Evolutionary conservation across 2,329 filamentous ascomycete genomes (phyloP).

Genomic region (Trichoderma simmonsii): DNA sequence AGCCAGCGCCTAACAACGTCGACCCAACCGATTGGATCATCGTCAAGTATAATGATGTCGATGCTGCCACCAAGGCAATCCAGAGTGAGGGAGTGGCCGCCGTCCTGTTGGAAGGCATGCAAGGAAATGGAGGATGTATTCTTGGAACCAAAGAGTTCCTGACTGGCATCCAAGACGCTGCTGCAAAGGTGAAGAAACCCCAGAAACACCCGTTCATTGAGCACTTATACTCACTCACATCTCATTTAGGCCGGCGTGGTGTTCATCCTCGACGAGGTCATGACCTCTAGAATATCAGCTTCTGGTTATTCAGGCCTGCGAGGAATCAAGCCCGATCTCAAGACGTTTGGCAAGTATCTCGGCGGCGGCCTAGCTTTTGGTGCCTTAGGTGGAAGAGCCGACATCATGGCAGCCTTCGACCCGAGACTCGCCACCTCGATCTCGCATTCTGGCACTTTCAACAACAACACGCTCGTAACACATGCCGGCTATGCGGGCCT

Average conservation of each 20-base stretch:
- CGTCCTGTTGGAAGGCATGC: constrained; percentile 65
- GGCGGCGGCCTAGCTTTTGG: constrained; percentile 66
- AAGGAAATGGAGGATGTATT: constrained; percentile 60
- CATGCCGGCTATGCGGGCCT: constrained; percentile 47
- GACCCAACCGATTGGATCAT: constrained; percentile 56
- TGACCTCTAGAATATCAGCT: constrained; percentile 58
- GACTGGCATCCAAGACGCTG: constrained; percentile 44
- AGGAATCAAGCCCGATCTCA: constrained; percentile 56
- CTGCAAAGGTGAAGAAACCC: constrained; percentile 33
- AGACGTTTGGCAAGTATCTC: constrained; percentile 63
- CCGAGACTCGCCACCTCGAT: constrained; percentile 41
- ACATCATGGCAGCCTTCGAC: constrained; percentile 59
- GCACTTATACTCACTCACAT: neutral
- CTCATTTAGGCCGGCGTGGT: constrained; percentile 45
- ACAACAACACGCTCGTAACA: constrained; percentile 64
- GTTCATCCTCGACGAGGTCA: constrained; percentile 69
- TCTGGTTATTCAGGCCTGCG: constrained; percentile 46
- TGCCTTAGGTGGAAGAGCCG: constrained; percentile 58
- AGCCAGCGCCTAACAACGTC: constrained; percentile 43
- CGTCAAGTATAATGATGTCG: constrained; percentile 59
- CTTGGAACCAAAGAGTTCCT: constrained; percentile 51
- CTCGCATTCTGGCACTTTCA: constrained; percentile 62
- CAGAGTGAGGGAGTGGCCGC: constrained; percentile 51
- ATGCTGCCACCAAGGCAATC: constrained; percentile 43
- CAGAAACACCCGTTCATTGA: neutral